Percentiles rank a stretch among this genome's conserved stretches.
These are phyloP conservation scores for Verticillium nonalfalfae DNA, from an alignment of 2,329 filamentous ascomycete species.

Conservation along the genomic window DNA sequence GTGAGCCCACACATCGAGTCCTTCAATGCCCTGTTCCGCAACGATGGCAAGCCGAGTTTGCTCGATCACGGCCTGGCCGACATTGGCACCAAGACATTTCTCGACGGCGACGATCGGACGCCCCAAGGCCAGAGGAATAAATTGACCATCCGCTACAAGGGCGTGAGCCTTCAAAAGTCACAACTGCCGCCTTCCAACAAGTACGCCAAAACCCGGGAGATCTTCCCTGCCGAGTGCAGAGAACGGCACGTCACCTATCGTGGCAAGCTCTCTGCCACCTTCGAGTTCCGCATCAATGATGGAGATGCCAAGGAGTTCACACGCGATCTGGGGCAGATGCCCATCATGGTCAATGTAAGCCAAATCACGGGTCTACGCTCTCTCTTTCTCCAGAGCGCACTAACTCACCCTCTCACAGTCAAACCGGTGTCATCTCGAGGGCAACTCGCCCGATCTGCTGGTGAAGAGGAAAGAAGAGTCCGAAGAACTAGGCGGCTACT, in stretches of 20 bases:
- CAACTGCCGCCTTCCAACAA: constrained; percentile 78
- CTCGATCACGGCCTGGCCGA: constrained; percentile 74
- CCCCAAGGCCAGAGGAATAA: constrained; percentile 60
- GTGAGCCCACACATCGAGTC: constrained; percentile 90
- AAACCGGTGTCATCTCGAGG: constrained; percentile 84
- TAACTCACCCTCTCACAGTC: constrained; percentile 43
- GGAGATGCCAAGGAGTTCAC: constrained; percentile 77
- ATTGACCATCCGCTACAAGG: constrained; percentile 70
- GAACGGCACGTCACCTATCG: constrained; percentile 90
- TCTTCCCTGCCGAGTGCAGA: constrained; percentile 87
- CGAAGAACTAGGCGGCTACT: constrained; percentile 94
- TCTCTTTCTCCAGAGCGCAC: not conserved
- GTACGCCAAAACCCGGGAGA: constrained; percentile 73
- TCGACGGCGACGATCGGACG: constrained; percentile 70
- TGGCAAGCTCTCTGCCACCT: constrained; percentile 73
- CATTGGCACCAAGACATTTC: constrained; percentile 81
- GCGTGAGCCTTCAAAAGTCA: constrained; percentile 77
- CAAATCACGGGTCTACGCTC: not conserved
- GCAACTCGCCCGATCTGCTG: constrained; percentile 73
- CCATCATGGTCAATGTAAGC: constrained; percentile 84
- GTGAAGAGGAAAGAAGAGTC: constrained; percentile 89
- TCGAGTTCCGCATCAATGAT: constrained; percentile 84
- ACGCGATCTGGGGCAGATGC: constrained; percentile 80
- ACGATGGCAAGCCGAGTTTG: constrained; percentile 51
- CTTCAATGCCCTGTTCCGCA: constrained; percentile 84